Conservation (phyloP, 2,329 filamentous ascomycete species). For the Cadophora sp. region DNA sequence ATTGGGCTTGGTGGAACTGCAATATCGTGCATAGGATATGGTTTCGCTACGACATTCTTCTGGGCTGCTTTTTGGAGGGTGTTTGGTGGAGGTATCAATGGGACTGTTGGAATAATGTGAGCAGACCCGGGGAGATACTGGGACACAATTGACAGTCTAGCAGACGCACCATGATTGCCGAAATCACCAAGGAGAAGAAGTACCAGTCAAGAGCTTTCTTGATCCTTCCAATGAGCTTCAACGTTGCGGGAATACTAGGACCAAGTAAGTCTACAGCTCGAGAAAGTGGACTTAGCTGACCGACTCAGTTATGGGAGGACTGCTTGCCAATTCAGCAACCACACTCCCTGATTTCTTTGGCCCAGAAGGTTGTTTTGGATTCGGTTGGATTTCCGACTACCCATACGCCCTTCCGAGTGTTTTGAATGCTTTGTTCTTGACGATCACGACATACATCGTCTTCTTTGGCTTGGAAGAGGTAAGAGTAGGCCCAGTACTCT, state of each 20-base stretch:
- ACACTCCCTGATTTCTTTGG: slow-evolving; percentile 44
- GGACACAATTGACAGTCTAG: slow-evolving; percentile 53
- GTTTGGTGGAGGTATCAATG: slow-evolving; percentile 69
- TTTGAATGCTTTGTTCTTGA: slow-evolving; percentile 45
- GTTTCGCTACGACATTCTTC: slow-evolving; percentile 66
- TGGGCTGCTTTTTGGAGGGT: slow-evolving; percentile 64
- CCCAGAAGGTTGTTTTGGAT: slow-evolving; percentile 47
- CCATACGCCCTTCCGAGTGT: slow-evolving; percentile 53
- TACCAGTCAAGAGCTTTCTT: slow-evolving; percentile 54
- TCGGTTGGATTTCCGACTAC: slow-evolving; percentile 47
- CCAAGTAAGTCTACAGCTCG: background rate
- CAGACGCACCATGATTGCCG: slow-evolving; percentile 66
- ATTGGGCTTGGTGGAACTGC: slow-evolving; percentile 68
- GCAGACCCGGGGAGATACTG: slow-evolving; percentile 51
- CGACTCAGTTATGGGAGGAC: slow-evolving; percentile 46
- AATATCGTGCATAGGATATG: slow-evolving; percentile 69
- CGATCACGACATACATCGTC: slow-evolving; percentile 42
- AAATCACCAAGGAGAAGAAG: slow-evolving; percentile 73
- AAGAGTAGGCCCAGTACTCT: background rate
- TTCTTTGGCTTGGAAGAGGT: slow-evolving; percentile 43
- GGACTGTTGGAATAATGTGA: slow-evolving; percentile 68
- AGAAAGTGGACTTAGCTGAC: slow-evolving; percentile 11
- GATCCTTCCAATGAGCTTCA: slow-evolving; percentile 68
- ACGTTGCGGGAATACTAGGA: slow-evolving; percentile 57
- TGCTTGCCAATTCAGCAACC: slow-evolving; percentile 51